Percentiles rank a stretch among this genome's conserved stretches.
Evolutionary conservation across 1,284 basidiomycete species (phyloP).

Genomic region (Pascua sp.): DNA sequence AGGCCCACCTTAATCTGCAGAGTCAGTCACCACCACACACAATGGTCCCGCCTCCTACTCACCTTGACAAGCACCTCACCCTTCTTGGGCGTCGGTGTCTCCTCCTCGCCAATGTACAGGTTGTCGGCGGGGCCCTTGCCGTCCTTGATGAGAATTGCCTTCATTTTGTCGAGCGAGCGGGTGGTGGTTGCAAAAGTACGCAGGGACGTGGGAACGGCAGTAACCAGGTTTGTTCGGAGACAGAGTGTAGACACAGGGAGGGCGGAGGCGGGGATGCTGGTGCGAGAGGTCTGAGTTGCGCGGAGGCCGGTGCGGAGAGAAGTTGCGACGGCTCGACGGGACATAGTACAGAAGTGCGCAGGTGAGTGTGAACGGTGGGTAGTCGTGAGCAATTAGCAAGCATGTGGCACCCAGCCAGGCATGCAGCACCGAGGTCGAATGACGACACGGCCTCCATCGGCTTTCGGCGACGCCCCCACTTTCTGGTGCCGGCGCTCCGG

Average conservation of each 20-base stretch:
- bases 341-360: neutral
- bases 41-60: constrained; percentile 16
- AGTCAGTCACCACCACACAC: constrained; percentile 1
- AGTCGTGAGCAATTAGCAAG: no score
- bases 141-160: constrained; percentile 75
- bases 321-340: constrained; percentile 3
- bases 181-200: constrained; percentile 4
- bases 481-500: no score
- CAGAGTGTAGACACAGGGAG: neutral
- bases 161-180: constrained; percentile 57
- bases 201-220: neutral
- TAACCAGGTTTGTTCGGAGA: neutral
- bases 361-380: neutral
- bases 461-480: no score
- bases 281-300: neutral
- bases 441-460: no score
- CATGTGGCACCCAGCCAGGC: no score
- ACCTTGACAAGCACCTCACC: constrained; percentile 76
- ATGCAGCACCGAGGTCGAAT: no score
- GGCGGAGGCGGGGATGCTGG: neutral
- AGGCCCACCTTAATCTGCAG: constrained; percentile 31
- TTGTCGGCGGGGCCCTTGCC: constrained; percentile 72
- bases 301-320: constrained; percentile 1
- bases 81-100: constrained; percentile 56
- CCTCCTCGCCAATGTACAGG: constrained; percentile 70